phyloP scores from a whole-genome alignment of 1,139 yeast genomes.

The Debaryomyces nepalensis region DNA sequence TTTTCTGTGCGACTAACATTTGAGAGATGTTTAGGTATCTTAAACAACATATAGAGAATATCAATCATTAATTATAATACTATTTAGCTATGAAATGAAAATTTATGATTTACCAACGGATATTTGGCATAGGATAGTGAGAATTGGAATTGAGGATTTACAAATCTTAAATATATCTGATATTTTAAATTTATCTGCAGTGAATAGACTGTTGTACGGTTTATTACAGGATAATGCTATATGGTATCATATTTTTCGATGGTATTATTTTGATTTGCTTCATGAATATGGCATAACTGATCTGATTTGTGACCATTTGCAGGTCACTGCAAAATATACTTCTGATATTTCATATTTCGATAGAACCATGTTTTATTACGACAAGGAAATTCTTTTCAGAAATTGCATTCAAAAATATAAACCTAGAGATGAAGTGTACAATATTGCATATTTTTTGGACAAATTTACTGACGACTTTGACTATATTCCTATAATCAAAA shows the following conservation, averaged over 20 bases:
- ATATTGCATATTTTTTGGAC: constrained; percentile 17
- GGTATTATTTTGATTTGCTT: constrained; percentile 19
- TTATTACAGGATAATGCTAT: constrained; percentile 20
- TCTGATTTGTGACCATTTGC: no score
- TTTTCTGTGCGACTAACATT: not conserved
- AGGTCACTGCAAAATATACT: constrained; percentile 10
- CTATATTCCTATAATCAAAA: constrained; percentile 24
- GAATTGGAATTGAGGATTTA: constrained; percentile 4
- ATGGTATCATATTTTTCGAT: constrained; percentile 24
- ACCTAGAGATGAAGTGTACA: constrained; percentile 15
- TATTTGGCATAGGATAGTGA: constrained; percentile 23
- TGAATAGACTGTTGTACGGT: constrained; percentile 17
- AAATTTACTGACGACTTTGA: constrained; percentile 20
- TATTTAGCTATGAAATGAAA: constrained; percentile 10
- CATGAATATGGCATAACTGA: constrained; percentile 18
- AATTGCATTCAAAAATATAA: constrained; percentile 13
- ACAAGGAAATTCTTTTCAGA: constrained; percentile 17
- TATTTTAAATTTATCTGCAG: constrained; percentile 22
- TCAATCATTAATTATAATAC: not conserved
- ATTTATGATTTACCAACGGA: constrained; percentile 21
- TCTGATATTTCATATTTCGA: constrained; percentile 8
- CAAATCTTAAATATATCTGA: constrained; percentile 20
- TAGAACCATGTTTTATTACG: constrained; percentile 15
- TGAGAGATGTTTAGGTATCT: not conserved
- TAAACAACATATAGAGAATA: no score